Percentiles rank a stretch among this genome's conserved stretches.
phyloP scores from a whole-genome alignment of 805 yeast species.

The Kazachstania psychrophila region DNA sequence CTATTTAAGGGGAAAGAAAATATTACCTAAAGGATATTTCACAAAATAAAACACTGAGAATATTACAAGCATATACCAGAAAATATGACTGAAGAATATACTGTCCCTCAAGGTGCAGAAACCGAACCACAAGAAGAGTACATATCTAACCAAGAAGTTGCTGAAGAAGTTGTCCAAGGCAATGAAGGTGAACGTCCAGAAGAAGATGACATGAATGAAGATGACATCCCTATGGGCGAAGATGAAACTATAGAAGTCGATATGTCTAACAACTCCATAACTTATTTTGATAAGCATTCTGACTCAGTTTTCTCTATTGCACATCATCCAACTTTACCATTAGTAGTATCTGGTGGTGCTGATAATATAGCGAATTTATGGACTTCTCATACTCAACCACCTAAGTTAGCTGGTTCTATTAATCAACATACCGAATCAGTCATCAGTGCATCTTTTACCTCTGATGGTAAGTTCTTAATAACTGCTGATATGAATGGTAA shows the following conservation, averaged over 20 bases:
- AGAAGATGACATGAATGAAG: constrained; percentile 32
- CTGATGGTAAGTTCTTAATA: constrained; percentile 69
- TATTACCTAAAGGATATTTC: no score
- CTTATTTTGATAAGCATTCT: constrained; percentile 81
- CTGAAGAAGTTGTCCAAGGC: constrained; percentile 30
- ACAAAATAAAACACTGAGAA: no score
- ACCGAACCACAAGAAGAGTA: constrained; percentile 28
- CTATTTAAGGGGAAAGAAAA: no score
- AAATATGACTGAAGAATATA: constrained; percentile 10
- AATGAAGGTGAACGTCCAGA: constrained; percentile 30
- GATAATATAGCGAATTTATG: constrained; percentile 84
- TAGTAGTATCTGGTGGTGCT: constrained; percentile 91
- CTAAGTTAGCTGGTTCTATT: constrained; percentile 67
- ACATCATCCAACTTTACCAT: constrained; percentile 74
- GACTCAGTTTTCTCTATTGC: constrained; percentile 83
- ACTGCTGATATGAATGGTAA: constrained; percentile 96
- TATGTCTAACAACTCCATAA: constrained; percentile 78
- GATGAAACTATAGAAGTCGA: constrained; percentile 62
- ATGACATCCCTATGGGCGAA: constrained; percentile 21
- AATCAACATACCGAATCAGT: constrained; percentile 84
- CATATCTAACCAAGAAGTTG: constrained; percentile 38
- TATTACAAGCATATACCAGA: background rate
- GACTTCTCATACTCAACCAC: constrained; percentile 85
- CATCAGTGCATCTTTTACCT: constrained; percentile 71
- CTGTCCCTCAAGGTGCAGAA: constrained; percentile 6